Conservation (phyloP, 495 filamentous ascomycete genomes). For the Zalerion maritima region DNA sequence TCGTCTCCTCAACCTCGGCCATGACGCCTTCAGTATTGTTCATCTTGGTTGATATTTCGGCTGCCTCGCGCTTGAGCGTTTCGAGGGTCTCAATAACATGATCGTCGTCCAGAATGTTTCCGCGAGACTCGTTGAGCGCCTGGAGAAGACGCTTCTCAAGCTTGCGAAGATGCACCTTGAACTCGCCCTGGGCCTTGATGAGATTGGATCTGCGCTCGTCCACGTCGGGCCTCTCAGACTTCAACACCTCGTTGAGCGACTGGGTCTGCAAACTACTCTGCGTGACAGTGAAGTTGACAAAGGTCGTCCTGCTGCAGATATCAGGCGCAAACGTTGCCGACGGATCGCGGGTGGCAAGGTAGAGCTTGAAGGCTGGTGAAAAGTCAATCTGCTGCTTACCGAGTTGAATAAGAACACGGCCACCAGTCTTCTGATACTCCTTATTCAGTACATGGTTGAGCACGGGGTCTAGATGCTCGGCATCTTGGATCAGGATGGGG, state of each 20-base stretch:
- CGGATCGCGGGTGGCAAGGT: conserved; percentile 88
- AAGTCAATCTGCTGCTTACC: conserved; percentile 99
- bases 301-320: conserved; percentile 93
- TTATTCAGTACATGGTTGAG: conserved; percentile 99
- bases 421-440: conserved; percentile 98
- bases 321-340: conserved; percentile 95
- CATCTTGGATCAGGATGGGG: conserved; percentile 96
- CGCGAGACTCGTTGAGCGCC: conserved; percentile 90
- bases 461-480: conserved; percentile 90
- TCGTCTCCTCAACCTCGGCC: conserved; percentile 92
- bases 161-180: conserved; percentile 88
- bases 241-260: conserved; percentile 90
- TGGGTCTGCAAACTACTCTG: conserved; percentile 97
- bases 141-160: conserved; percentile 92
- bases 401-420: conserved; percentile 93
- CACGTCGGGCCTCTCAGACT: conserved; percentile 95
- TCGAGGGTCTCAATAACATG: conserved; percentile 96
- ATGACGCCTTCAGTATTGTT: conserved; percentile 93
- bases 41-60: conserved; percentile 91
- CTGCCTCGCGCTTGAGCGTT: conserved; percentile 93
- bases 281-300: conserved; percentile 98
- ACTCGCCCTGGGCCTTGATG: conserved; percentile 96
- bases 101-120: conserved; percentile 97
- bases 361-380: conserved; percentile 91
- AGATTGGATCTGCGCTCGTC: conserved; percentile 90